A percentile compares a stretch with the other conserved stretches of the same genome.
phyloP scores from a whole-genome alignment of 441 rosid genomes.

The Adansonia rubrostipa region DNA sequence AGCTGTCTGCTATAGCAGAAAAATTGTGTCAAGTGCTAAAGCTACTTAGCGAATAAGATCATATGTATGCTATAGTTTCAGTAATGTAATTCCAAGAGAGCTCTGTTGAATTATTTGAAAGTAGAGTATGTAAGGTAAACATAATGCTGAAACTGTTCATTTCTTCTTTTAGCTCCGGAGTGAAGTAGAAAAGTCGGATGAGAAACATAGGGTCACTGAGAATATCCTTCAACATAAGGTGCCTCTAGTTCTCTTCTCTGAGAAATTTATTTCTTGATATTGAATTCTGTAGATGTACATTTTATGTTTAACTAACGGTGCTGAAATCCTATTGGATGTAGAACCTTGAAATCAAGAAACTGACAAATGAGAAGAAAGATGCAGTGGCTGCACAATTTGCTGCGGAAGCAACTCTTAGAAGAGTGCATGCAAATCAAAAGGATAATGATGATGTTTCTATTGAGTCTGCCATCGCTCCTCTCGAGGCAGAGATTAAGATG shows the following conservation, averaged over 20 bases:
- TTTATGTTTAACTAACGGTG: not conserved
- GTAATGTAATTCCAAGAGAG: not conserved
- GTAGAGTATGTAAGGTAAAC: not conserved
- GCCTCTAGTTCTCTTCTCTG: constrained; percentile 9
- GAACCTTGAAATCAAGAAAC: constrained; percentile 80
- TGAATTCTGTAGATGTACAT: not conserved
- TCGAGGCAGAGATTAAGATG: constrained; percentile 80
- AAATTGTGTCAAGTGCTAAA: not conserved
- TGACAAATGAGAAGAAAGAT: constrained; percentile 67
- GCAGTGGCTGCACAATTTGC: constrained; percentile 87
- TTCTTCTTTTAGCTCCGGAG: constrained; percentile 54
- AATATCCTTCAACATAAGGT: constrained; percentile 71
- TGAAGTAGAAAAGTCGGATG: constrained; percentile 57
- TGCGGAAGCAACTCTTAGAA: constrained; percentile 82
- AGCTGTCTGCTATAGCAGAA: not conserved
- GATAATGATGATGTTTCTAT: constrained; percentile 68
- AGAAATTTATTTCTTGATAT: not conserved
- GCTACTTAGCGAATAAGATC: not conserved
- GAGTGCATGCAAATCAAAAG: constrained; percentile 65
- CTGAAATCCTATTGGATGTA: constrained; percentile 29
- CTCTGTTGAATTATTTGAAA: not conserved
- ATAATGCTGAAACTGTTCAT: not conserved
- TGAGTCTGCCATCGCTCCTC: constrained; percentile 77
- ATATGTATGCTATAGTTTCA: too few relatives aligned
- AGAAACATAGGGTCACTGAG: constrained; percentile 52